A percentile compares a stretch with the other conserved stretches of the same genome.
Evolutionary conservation across 2,329 filamentous ascomycete genomes (phyloP).

Genomic region (Trichocomaceae sp.): DNA sequence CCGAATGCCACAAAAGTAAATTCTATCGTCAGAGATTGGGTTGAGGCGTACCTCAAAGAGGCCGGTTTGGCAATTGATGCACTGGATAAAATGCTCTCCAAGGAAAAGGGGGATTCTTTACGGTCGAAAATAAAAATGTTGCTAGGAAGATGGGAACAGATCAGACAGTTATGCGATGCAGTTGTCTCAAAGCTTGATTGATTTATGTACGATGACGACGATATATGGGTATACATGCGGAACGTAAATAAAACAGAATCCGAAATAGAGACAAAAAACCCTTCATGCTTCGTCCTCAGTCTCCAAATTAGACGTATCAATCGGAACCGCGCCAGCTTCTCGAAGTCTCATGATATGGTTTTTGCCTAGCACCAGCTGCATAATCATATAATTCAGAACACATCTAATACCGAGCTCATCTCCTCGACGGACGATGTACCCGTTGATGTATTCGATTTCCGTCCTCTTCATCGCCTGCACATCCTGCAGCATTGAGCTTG

Average conservation of each 20-base stretch:
- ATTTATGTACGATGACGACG: neutral
- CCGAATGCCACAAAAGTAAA: conserved; percentile 27
- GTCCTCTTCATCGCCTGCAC: conserved; percentile 57
- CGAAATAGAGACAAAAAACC: neutral
- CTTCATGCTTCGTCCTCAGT: conserved; percentile 7
- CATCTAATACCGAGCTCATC: conserved; percentile 65
- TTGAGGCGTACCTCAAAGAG: conserved; percentile 30
- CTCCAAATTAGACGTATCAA: conserved; percentile 19
- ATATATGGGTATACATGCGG: neutral
- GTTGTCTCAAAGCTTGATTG: conserved; percentile 17
- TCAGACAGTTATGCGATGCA: conserved; percentile 27
- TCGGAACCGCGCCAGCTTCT: conserved; percentile 28
- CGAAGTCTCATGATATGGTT: conserved; percentile 38
- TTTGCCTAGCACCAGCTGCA: conserved; percentile 68
- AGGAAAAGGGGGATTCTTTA: conserved; percentile 14
- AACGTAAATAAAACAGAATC: neutral
- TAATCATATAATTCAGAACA: conserved; percentile 65
- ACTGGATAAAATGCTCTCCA: conserved; percentile 17
- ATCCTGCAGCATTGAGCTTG: conserved; percentile 62
- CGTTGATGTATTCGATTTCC: conserved; percentile 80
- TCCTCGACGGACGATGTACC: conserved; percentile 73
- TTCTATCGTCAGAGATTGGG: conserved; percentile 30
- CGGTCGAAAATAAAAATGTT: conserved; percentile 23
- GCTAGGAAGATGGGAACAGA: conserved; percentile 35
- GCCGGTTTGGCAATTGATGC: conserved; percentile 23